Base-by-base conservation (phyloP, 164 flowering plant genomes). In the Annona cherimola region DNA sequence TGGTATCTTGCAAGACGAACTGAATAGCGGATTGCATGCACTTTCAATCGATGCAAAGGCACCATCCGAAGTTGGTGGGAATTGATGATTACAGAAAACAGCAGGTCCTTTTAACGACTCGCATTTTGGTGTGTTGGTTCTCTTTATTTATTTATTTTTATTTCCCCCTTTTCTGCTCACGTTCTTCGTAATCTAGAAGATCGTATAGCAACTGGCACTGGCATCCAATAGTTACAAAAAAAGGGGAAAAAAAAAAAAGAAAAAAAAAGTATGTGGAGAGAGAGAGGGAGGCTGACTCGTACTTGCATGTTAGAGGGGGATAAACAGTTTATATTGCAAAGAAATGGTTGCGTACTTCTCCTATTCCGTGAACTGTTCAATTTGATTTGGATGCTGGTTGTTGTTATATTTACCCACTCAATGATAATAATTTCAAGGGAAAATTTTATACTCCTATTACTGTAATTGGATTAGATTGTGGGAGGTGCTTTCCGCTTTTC, bases 1-100 rank as follows among this genome's bases (percentile, higher is more conserved):
- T 76, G 79, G 70, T 65, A 74, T 92, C 72, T 77, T 92, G 89
- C 86, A 88, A 80, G 92, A 88, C 41, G 98, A 94, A 79, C 76
- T 94, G 86, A 83, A 88, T 81, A 86, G 79, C 77, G 99, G 99
- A 41, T 74, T 95, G 50, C 99, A 95, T 55, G 99, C 99, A 0
- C 80, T 95, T 71, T 95, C 99, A 0, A 95, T 95, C 66, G 88
- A 79, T 41, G 98, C 99, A 0, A 95, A 93, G 82, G 90, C 99
- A 39, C 98, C 97, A 1, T 73, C 88, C 72, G 97, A 94, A 78
- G 83, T 80, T 76, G 71, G 62, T 74, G 76, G 54, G 61, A 61
- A 71, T 66, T 80, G 79, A 79, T 43, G 18, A 3, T 20, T 55
- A 35, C 19, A 61, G 4, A 20, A 61, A 72, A 76, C 19, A 62